Base-by-base conservation (phyloP, 2,329 filamentous ascomycete genomes). In the Neofusicoccum sp. region DNA sequence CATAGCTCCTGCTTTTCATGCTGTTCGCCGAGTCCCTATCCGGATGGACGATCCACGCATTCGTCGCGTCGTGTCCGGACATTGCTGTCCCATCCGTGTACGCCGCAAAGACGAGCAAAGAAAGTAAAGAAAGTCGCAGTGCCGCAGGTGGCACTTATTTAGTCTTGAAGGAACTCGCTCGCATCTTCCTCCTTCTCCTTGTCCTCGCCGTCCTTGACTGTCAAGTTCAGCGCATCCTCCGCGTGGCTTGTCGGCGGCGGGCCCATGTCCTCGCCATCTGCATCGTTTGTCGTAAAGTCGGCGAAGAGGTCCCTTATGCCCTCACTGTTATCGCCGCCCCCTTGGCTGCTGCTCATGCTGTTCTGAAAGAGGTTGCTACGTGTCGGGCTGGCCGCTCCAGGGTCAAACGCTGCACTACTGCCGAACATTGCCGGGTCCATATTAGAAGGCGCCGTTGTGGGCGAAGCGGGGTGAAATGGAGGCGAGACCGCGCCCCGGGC, bases 381-480 rank as follows among this genome's bases (percentile, higher is more conserved):
- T 61, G 73, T 70, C 0, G 72, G 72, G 60, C 70, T 73, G 1
- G 71, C 68, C 1, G 70, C 11, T 64, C 71, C 40, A 65, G 45
- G 45, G 8, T 60, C 48, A 26, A 61, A 61, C 12, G 59, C 67
- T 14, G 66, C 70, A 20, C 64, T 65, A 45, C 68, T 69, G 34
- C 74, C 72, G 43, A 75, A 75, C 8, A 75, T 68, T 1, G 70
- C 71, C n/a, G 73, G 72, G 44, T 75, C 73, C 26, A 75, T 69
- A 4, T 61, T 61, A 6, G 59, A 45, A 4, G 59, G 51, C 6
- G 49, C 41, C 33, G 53, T 53, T 2, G 58, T 30, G 3, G 60
- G 60, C 12, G 43, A 58, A 12, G 45, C 41, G 9, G 60, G 56
- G 16, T 58, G 34, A 36, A 62, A 58, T 2, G 53, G 60, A 3